Base-by-base conservation (phyloP, 2,329 filamentous ascomycete genomes). In the Raffaelea ambrosiae region DNA sequence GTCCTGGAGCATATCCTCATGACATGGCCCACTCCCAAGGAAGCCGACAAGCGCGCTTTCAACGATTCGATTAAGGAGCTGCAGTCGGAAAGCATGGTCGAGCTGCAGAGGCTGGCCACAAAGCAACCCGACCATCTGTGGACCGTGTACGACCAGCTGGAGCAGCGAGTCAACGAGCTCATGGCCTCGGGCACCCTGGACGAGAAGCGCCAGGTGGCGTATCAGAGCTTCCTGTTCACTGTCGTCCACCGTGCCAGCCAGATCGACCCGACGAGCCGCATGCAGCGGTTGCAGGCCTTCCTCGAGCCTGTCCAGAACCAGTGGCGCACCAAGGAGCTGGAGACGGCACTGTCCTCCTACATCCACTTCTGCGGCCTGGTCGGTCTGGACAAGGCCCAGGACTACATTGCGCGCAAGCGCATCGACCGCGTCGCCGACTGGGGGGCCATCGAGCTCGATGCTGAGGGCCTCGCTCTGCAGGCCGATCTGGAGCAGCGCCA, bases 101-200 rank as follows among this genome's bases (percentile, higher is more conserved):
- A 98, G 63, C 73, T 97, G 50, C 89, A 95, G 58, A 80, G 90
- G 48, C 73, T 98, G 38, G 91, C 91, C 7, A 82, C 87, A 52
- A 88, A 89, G 58, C 95, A 96, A 75, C 85, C 93, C 0, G 87
- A 97, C 62, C 85, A 95, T 60, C 81, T 98, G 52, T 74, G 93
- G 57, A 78, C 81, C 35, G 90, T 94, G 23, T 97, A 96, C 61
- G 85, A 91, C 49, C 81, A 93, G 56, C 78, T 98, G 23, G 87
- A 95, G 62, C 75, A 74, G 35, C 88, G 88, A 59, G 83, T 97
- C 51, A 84, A 84, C 51, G 85, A 91, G 62, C 82, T 95, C 70
- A 76, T 86, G 61, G 73, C 81, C 52, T 79, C 86, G 43, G 80
- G 85, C 26, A 76, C 77, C 47, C 68, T 86, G 26, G 91, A 96